Evolutionary conservation across 202 grass and related monocot species (phyloP).

Genomic region (Miscanthus sacchariflorus): DNA sequence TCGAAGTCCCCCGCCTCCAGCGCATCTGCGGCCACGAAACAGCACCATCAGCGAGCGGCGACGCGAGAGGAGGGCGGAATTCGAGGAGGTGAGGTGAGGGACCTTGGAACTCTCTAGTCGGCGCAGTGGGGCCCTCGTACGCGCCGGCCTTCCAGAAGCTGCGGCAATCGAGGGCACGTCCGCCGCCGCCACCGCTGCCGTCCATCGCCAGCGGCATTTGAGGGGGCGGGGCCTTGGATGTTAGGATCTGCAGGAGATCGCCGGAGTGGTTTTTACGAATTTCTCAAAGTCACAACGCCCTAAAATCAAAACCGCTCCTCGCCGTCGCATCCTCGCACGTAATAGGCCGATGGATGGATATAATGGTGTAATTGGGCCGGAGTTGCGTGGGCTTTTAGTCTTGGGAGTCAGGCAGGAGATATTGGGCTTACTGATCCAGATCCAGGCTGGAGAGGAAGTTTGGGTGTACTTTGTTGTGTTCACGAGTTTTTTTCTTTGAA

Average conservation of each 20-base stretch:
- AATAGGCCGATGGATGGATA: too few relatives aligned
- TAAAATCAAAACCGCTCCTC: neutral
- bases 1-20: conserved; percentile 77
- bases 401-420: neutral
- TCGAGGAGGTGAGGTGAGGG: conserved; percentile 3
- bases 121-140: conserved; percentile 44
- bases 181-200: neutral
- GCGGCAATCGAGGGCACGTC: conserved; percentile 62
- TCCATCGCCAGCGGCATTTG: conserved; percentile 24
- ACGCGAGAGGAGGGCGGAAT: neutral
- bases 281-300: neutral
- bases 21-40: conserved; percentile 50
- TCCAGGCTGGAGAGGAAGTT: neutral
- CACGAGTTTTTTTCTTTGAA: too few relatives aligned
- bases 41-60: conserved; percentile 4
- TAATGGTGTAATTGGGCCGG: too few relatives aligned
- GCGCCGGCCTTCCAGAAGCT: conserved; percentile 92
- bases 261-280: neutral
- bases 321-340: too few relatives aligned
- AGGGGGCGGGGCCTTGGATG: too few relatives aligned
- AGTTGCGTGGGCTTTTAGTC: neutral
- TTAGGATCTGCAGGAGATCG: neutral
- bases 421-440: neutral
- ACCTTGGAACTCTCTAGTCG: conserved; percentile 48
- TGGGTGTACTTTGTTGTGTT: too few relatives aligned